A percentile compares a stretch with the other conserved stretches of the same genome.
These are phyloP conservation scores for Tephrocybe sp. DNA, from an alignment of 768 basidiomycete genomes.

Conservation along the genomic window DNA sequence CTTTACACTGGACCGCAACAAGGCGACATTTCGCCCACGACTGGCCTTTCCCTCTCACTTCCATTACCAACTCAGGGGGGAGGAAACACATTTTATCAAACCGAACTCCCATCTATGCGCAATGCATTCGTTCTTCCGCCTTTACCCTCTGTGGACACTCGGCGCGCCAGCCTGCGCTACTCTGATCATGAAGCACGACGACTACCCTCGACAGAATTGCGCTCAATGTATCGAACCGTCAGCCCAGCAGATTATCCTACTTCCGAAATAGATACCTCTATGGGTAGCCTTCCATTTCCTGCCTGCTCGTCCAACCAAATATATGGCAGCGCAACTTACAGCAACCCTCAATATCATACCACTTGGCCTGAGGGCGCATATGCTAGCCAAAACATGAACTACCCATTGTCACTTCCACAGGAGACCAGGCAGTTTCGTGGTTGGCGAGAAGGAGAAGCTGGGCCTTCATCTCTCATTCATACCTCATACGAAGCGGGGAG, in stretches of 20 bases:
- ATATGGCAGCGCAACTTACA: slow-evolving; percentile 29
- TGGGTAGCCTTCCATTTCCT: slow-evolving; percentile 17
- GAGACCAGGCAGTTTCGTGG: slow-evolving; percentile 17
- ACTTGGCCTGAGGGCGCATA: slow-evolving; percentile 26
- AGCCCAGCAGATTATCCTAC: slow-evolving; percentile 17
- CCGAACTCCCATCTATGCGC: slow-evolving; percentile 16
- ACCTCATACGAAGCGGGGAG: slow-evolving; percentile 17
- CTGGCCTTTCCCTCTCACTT: slow-evolving; percentile 13
- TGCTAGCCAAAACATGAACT: slow-evolving; percentile 15
- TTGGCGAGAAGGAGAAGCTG: slow-evolving; percentile 43
- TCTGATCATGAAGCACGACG: slow-evolving; percentile 9
- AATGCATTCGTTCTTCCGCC: slow-evolving; percentile 13
- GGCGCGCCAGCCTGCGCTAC: slow-evolving; percentile 9
- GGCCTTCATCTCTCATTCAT: slow-evolving; percentile 39
- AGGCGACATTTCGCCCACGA: slow-evolving; percentile 23
- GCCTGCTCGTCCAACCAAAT: slow-evolving; percentile 18
- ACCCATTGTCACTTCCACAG: slow-evolving; percentile 14
- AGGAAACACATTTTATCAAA: slow-evolving; percentile 13
- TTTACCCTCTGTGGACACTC: slow-evolving; percentile 10
- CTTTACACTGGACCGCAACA: slow-evolving; percentile 40
- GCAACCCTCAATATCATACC: slow-evolving; percentile 30
- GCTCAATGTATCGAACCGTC: slow-evolving; percentile 1
- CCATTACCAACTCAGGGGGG: slow-evolving; percentile 11
- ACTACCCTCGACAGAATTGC: slow-evolving; percentile 2
- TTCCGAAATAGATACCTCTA: slow-evolving; percentile 17